Evolutionary conservation across 108 stramenopile genomes (phyloP).

Genomic region (Nannochloropsis oceanica): DNA sequence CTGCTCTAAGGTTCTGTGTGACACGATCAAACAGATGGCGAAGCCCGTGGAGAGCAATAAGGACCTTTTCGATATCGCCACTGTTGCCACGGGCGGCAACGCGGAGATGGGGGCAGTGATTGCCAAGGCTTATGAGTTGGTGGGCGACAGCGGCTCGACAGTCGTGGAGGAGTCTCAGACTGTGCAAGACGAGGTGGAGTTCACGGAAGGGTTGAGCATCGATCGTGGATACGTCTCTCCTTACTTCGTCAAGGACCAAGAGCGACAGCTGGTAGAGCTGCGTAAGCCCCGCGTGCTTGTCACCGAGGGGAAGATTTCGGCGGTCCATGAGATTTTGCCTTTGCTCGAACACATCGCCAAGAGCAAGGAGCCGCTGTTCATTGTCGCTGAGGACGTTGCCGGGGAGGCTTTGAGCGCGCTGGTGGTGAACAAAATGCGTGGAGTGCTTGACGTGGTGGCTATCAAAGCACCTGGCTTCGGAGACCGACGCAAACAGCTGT

Average conservation of each 20-base stretch:
- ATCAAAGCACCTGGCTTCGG: slow-evolving; percentile 94
- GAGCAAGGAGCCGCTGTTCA: slow-evolving; percentile 81
- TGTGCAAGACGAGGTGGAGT: slow-evolving; percentile 83
- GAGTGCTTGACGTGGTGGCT: slow-evolving; percentile 83
- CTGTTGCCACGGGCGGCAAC: slow-evolving; percentile 67
- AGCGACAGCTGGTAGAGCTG: slow-evolving; percentile 75
- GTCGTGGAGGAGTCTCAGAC: slow-evolving; percentile 90
- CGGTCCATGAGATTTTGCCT: slow-evolving; percentile 84
- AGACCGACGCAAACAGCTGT: slow-evolving; percentile 72
- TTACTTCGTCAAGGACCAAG: slow-evolving; percentile 91
- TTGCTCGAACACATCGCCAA: slow-evolving; percentile 85
- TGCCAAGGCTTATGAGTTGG: slow-evolving; percentile 81
- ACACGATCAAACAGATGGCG: slow-evolving; percentile 58
- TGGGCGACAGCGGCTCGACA: slow-evolving; percentile 85
- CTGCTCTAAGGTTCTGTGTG: slow-evolving; percentile 54
- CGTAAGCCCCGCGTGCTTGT: slow-evolving; percentile 49
- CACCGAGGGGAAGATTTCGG: slow-evolving; percentile 86
- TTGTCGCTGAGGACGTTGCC: slow-evolving; percentile 88
- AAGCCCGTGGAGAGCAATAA: slow-evolving; percentile 59
- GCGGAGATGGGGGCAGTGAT: slow-evolving; percentile 83
- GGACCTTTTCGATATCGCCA: slow-evolving; percentile 77
- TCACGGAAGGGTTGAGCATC: slow-evolving; percentile 91
- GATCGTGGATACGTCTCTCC: slow-evolving; percentile 93
- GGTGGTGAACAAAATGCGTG: slow-evolving; percentile 97
- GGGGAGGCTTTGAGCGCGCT: slow-evolving; percentile 89